Percentiles rank a stretch among this genome's conserved stretches.
phyloP scores from a whole-genome alignment of 139 green algal species.

The Tetraselmis chui region DNA sequence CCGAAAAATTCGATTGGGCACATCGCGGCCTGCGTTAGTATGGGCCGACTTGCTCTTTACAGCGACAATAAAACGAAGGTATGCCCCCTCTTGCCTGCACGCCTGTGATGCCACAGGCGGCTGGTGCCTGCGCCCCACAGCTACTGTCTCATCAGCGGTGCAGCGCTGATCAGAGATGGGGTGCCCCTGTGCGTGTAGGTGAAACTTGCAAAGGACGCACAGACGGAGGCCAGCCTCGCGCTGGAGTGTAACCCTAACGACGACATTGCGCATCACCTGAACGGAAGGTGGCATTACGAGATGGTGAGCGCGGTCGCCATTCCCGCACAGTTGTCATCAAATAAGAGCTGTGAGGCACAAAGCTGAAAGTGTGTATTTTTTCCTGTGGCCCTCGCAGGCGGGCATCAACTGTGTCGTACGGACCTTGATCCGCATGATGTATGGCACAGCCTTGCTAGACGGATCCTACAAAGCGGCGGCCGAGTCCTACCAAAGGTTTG shows the following conservation, averaged over 20 bases:
- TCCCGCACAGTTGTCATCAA: not conserved
- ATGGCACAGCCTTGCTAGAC: not conserved
- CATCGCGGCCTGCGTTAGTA: not conserved
- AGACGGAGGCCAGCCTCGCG: not conserved
- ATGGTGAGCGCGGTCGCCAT: not conserved
- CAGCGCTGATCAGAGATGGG: too few species aligned
- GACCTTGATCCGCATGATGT: not conserved
- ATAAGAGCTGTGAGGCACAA: too few species aligned
- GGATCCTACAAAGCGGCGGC: not conserved
- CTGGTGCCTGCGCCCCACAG: too few species aligned
- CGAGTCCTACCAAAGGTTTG: not conserved
- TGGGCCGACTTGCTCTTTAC: not conserved
- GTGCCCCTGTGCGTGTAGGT: not conserved
- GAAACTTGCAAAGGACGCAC: not conserved
- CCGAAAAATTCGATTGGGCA: not conserved
- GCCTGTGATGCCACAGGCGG: too few species aligned
- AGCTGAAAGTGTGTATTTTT: too few species aligned
- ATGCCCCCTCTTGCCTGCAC: too few species aligned
- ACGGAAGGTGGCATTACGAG: not conserved
- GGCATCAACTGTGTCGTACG: not conserved
- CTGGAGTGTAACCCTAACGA: not conserved
- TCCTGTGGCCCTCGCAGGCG: not conserved
- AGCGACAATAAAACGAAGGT: not conserved
- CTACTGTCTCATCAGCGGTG: too few species aligned
- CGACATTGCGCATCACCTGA: not conserved